Conservation (phyloP, 2,329 filamentous ascomycete species). For the Fusarium succisae region DNA sequence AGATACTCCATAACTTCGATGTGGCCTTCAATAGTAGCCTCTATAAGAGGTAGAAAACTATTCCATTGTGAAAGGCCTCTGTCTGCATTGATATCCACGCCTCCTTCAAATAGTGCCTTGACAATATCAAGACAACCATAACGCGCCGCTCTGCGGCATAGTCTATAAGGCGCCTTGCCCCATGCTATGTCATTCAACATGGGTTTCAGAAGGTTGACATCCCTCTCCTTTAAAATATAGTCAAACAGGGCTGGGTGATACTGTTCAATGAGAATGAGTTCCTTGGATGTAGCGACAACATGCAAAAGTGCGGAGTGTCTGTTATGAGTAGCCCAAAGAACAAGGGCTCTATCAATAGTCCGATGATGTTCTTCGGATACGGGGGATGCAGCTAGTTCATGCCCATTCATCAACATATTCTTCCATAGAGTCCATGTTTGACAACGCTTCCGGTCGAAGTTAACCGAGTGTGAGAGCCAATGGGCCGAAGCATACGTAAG, state of each 20-base stretch:
- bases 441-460: not conserved
- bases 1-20: not conserved
- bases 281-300: too few relatives aligned
- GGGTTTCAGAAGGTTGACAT: accelerated
- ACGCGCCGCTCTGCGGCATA: accelerated
- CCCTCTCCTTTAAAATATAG: accelerated
- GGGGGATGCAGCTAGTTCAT: not conserved
- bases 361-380: not conserved
- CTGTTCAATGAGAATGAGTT: too few relatives aligned
- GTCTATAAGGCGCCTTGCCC: too few relatives aligned
- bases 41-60: not conserved
- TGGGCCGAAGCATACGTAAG: not conserved
- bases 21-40: not conserved
- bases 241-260: accelerated
- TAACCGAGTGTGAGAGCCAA: not conserved
- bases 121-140: accelerated
- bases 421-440: not conserved
- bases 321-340: accelerated
- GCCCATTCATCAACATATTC: accelerated
- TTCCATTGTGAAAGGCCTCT: too few relatives aligned
- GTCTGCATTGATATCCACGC: too few relatives aligned
- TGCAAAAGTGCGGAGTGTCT: not conserved
- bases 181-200: too few relatives aligned
- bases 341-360: accelerated
- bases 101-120: accelerated